Evolutionary conservation across 441 rosid genomes (phyloP).

Genomic region (Theobroma grandiflorum): DNA sequence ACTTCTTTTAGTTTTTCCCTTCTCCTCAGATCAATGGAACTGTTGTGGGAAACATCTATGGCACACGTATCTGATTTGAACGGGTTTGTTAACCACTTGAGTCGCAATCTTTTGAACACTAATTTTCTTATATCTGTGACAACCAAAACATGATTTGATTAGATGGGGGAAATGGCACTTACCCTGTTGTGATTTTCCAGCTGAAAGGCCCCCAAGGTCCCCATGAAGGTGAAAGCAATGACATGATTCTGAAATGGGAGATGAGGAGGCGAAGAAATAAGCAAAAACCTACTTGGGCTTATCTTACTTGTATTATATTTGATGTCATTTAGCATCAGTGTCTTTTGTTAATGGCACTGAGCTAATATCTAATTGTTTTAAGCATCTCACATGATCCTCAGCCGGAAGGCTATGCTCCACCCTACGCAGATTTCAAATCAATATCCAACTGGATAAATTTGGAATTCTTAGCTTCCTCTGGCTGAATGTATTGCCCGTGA

Average conservation of each 20-base stretch:
- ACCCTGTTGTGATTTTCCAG: constrained; percentile 31
- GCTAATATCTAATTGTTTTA: constrained; percentile 7
- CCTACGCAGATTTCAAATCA: constrained; percentile 20
- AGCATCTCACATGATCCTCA: neutral
- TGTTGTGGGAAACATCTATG: constrained; percentile 31
- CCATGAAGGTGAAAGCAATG: neutral
- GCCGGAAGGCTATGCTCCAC: neutral
- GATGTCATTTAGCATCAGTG: constrained; percentile 26
- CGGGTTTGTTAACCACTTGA: constrained; percentile 28
- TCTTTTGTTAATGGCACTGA: constrained; percentile 18
- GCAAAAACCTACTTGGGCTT: constrained; percentile 14
- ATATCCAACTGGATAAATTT: neutral
- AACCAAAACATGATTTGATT: constrained; percentile 30
- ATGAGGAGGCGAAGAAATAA: neutral
- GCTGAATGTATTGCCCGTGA: neutral
- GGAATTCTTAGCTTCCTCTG: constrained; percentile 13
- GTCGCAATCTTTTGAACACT: constrained; percentile 12
- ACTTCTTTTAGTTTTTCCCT: neutral
- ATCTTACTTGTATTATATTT: constrained; percentile 15
- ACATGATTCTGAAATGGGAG: neutral
- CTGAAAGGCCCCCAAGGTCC: neutral
- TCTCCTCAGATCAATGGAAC: constrained; percentile 22
- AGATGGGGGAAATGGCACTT: constrained; percentile 21
- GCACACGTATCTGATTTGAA: constrained; percentile 22
- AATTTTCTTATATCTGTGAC: neutral